Evolutionary conservation across 331 rosid genomes (phyloP), one percentile per base, ranked within the genome.

Genomic region (Cydonia oblonga): DNA sequence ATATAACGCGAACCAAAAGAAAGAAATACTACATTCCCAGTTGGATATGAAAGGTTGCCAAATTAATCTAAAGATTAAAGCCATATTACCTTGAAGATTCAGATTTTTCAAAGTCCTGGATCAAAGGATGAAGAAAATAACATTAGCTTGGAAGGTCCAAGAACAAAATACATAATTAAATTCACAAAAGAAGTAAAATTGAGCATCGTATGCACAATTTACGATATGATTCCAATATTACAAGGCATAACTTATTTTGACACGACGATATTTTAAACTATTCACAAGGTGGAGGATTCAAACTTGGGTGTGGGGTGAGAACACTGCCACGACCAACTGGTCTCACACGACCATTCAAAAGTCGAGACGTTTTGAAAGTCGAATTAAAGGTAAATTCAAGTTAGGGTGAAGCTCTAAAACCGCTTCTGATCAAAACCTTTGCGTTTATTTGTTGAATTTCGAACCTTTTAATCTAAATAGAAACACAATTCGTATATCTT

Each of bases 21-120:
- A 8, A 18, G 6, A 23, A 80, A 62, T 6, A 28, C n/a, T 16
- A 63, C 23, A 74, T 72, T 30, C 33, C 15, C 24, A 57, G 13
- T 59, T 59, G 8, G 57, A 40, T 49, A 16, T 1, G 49, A 63
- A 40, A 68, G 6, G 24, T 2, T 33, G 56, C 25, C 65, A 56
- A 35, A 57, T 7, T 16, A 16, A 22, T 46, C 25, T 20, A 57
- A 38, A 16, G n/a, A 28, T 6, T 26, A 70, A 70, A 56, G 11
- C 56, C 11, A 0, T 11, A 23, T 60, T 84, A 90, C 97, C 96
- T 85, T 68, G 69, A 78, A 82, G 64, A 85, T 16, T 82, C 77
- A 72, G 81, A 82, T 73, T 76, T 75, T 70, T 84, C 81, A 61
- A 57, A 18, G 57, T 71, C 92, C 97, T 91, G 84, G 46, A 68